These are phyloP conservation scores for Pistacia integerrima DNA, from an alignment of 345 rosid genomes.

Conservation along the genomic window DNA sequence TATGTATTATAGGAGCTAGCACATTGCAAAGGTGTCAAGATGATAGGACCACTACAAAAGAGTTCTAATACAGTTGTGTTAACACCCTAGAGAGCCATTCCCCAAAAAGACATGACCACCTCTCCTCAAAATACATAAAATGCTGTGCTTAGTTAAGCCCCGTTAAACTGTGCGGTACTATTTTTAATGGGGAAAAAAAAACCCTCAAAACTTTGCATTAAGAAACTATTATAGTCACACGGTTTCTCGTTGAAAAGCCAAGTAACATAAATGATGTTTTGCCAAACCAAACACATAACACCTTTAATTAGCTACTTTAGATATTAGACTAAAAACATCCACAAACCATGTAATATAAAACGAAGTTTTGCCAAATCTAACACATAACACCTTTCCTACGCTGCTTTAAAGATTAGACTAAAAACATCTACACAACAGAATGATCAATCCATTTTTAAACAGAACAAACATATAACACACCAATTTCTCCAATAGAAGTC, in stretches of 20 bases:
- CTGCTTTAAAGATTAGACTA: background rate
- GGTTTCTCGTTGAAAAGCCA: background rate
- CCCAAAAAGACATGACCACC: background rate
- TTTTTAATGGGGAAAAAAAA: background rate
- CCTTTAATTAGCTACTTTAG: background rate
- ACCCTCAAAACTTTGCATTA: background rate
- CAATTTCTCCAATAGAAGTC: background rate
- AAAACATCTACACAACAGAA: background rate
- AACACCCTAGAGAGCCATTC: background rate
- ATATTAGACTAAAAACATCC: conserved; percentile 5
- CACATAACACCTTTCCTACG: background rate
- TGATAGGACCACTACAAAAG: background rate
- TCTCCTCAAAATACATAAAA: background rate
- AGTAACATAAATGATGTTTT: background rate
- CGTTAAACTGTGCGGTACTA: background rate
- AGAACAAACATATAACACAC: background rate
- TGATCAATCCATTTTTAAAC: background rate
- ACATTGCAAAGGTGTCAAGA: background rate
- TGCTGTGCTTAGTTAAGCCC: background rate
- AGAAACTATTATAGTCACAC: background rate
- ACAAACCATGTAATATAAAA: background rate
- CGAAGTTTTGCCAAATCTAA: background rate
- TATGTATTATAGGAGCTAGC: background rate
- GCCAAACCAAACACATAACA: background rate
- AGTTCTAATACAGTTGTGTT: background rate